A percentile compares a stretch with the other conserved stretches of the same genome.
These are phyloP conservation scores for Hapsidospora chrysogenum DNA, from an alignment of 495 filamentous ascomycete species.

Conservation along the genomic window DNA sequence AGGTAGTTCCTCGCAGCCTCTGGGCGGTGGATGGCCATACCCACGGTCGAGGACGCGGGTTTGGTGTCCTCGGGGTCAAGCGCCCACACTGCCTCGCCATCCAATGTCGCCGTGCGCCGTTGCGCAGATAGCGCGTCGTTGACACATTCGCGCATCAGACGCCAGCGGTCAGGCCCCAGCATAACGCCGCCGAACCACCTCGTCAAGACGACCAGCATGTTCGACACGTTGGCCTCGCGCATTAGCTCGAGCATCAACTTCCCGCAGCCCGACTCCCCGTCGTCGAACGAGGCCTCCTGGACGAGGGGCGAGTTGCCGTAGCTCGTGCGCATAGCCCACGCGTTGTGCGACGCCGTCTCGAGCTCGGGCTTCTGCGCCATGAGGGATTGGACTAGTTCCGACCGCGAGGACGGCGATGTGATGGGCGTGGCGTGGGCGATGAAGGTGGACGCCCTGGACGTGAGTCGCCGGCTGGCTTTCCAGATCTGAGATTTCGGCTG, in stretches of 20 bases:
- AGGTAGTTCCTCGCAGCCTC: constrained; percentile 45
- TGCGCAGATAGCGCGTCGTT: constrained; percentile 27
- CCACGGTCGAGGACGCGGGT: constrained; percentile 12
- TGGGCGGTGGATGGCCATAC: constrained; percentile 50
- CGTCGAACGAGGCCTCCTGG: constrained; percentile 72
- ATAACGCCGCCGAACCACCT: constrained; percentile 86
- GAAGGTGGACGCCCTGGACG: constrained; percentile 29
- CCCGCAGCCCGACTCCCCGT: constrained; percentile 82
- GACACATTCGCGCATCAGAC: constrained; percentile 34
- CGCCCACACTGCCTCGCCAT: constrained; percentile 52
- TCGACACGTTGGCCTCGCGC: constrained; percentile 61
- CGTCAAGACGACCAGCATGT: constrained; percentile 76
- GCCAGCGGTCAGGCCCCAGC: constrained; percentile 65
- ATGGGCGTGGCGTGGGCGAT: constrained; percentile 28
- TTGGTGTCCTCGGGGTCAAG: constrained; percentile 56
- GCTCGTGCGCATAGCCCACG: constrained; percentile 29
- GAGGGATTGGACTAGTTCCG: constrained; percentile 18
- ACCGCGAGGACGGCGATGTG: constrained; percentile 17
- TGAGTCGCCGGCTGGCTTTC: not conserved
- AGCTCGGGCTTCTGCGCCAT: constrained; percentile 22
- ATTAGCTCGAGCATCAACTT: constrained; percentile 63
- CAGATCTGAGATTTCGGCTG: constrained; percentile 7
- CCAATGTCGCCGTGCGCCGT: constrained; percentile 17
- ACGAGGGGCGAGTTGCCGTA: constrained; percentile 4
- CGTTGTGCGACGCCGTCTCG: constrained; percentile 31